A percentile compares a stretch with the other conserved stretches of the same genome.
These are phyloP conservation scores for Meredithiella fracta DNA, from an alignment of 2,329 filamentous ascomycete species.

Conservation along the genomic window DNA sequence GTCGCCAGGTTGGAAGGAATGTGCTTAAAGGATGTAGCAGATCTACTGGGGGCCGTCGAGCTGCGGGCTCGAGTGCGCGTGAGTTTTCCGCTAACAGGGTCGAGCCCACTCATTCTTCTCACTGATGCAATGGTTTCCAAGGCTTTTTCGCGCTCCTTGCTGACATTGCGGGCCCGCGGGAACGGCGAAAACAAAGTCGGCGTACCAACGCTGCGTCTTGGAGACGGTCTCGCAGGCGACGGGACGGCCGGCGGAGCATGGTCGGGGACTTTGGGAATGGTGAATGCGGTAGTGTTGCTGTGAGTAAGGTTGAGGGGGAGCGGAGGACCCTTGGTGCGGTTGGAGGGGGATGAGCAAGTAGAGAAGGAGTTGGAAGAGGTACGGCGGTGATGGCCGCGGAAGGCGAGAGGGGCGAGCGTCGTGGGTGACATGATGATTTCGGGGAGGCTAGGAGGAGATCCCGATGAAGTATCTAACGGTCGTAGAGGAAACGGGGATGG, in stretches of 20 bases:
- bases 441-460: background rate
- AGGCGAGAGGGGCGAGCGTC: background rate
- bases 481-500: background rate
- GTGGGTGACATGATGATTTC: background rate
- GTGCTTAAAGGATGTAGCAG: background rate
- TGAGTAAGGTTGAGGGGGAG: constrained; percentile 4
- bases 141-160: background rate
- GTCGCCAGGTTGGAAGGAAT: background rate
- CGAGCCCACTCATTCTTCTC: background rate
- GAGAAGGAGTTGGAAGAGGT: constrained; percentile 9
- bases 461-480: background rate
- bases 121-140: background rate
- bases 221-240: constrained; percentile 1
- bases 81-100: background rate
- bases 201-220: background rate
- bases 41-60: constrained; percentile 1
- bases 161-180: background rate
- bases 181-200: constrained; percentile 4
- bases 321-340: constrained; percentile 9
- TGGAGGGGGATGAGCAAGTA: background rate
- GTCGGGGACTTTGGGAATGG: background rate
- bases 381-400: constrained; percentile 3
- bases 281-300: constrained; percentile 2
- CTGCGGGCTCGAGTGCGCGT: constrained; percentile 4
- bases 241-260: background rate